Conservation (phyloP, 176 grass and related monocot genomes). For the Elaeis guineensis region DNA sequence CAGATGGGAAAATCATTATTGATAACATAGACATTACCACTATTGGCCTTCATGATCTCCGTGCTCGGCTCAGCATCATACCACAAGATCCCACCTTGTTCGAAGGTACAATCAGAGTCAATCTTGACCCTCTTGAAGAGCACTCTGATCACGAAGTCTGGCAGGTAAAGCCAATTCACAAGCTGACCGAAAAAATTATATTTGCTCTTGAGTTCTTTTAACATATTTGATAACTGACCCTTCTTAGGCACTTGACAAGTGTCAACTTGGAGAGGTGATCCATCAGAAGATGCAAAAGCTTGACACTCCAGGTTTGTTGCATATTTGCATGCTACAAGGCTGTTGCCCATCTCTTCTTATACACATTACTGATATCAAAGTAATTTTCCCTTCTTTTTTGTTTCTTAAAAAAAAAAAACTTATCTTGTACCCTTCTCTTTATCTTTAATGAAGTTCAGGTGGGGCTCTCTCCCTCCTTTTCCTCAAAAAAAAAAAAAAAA, state of each 20-base stretch:
- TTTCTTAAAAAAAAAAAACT: too few species aligned
- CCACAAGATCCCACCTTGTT: slow-evolving; percentile 96
- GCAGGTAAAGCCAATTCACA: slow-evolving; percentile 35
- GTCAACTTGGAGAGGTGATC: slow-evolving; percentile 87
- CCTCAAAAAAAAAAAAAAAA: too few species aligned
- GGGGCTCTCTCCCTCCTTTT: too few species aligned
- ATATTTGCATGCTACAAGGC: neutral
- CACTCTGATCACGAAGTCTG: slow-evolving; percentile 73
- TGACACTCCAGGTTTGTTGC: slow-evolving; percentile 65
- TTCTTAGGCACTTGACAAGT: slow-evolving; percentile 83
- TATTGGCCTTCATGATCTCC: slow-evolving; percentile 88
- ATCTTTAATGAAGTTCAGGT: too few species aligned
- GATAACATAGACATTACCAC: slow-evolving; percentile 61
- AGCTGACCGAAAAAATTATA: too few species aligned
- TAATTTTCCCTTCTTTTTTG: too few species aligned
- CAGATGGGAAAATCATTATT: slow-evolving; percentile 67
- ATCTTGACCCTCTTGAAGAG: slow-evolving; percentile 89
- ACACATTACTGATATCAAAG: too few species aligned
- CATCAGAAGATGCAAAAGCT: slow-evolving; percentile 61
- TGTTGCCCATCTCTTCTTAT: neutral
- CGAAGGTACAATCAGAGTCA: slow-evolving; percentile 86
- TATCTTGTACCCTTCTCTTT: too few species aligned
- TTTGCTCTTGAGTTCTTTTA: too few species aligned
- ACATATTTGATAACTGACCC: neutral
- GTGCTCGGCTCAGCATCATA: slow-evolving; percentile 84